Percentiles rank a stretch among this genome's conserved stretches.
phyloP scores from a whole-genome alignment of 2,329 filamentous ascomycete species.

The Penicillium sp. region DNA sequence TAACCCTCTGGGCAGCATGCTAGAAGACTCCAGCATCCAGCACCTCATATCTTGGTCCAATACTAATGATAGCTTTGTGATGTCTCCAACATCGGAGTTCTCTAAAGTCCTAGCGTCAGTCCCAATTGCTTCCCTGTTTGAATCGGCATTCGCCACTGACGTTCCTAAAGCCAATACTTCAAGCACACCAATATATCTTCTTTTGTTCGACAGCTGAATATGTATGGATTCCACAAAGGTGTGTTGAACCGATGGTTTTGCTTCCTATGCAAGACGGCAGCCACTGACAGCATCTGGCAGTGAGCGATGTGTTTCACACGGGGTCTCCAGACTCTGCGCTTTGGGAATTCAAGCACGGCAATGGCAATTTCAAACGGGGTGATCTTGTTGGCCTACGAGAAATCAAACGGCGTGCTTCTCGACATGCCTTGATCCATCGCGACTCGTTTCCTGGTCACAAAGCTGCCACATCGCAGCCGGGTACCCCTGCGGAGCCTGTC shows the following conservation, averaged over 20 bases:
- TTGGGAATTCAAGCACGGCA: slow-evolving; percentile 99
- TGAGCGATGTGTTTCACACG: slow-evolving; percentile 97
- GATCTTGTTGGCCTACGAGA: slow-evolving; percentile 87
- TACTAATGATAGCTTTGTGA: slow-evolving; percentile 94
- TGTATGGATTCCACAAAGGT: slow-evolving; percentile 99
- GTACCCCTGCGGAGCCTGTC: slow-evolving; percentile 79
- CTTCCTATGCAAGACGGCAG: not conserved
- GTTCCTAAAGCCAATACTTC: slow-evolving; percentile 77
- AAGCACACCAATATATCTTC: slow-evolving; percentile 99
- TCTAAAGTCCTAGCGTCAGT: slow-evolving; percentile 95
- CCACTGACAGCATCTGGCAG: slow-evolving; percentile 47
- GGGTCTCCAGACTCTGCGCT: slow-evolving; percentile 88
- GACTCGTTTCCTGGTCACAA: slow-evolving; percentile 83
- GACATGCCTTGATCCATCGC: slow-evolving; percentile 88
- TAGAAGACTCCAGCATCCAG: slow-evolving; percentile 88
- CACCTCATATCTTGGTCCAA: slow-evolving; percentile 96
- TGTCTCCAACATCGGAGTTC: slow-evolving; percentile 96
- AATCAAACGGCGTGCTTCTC: slow-evolving; percentile 90
- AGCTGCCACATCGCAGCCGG: slow-evolving; percentile 70
- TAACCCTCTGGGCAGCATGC: slow-evolving; percentile 66
- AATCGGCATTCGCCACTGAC: slow-evolving; percentile 23
- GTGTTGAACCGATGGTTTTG: slow-evolving; percentile 24
- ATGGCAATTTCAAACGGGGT: slow-evolving; percentile 93
- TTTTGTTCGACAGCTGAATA: slow-evolving; percentile 95
- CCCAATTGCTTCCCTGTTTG: not conserved